Evolutionary conservation across 306 rosid genomes (phyloP).

Genomic region (Canavalia gladiata): DNA sequence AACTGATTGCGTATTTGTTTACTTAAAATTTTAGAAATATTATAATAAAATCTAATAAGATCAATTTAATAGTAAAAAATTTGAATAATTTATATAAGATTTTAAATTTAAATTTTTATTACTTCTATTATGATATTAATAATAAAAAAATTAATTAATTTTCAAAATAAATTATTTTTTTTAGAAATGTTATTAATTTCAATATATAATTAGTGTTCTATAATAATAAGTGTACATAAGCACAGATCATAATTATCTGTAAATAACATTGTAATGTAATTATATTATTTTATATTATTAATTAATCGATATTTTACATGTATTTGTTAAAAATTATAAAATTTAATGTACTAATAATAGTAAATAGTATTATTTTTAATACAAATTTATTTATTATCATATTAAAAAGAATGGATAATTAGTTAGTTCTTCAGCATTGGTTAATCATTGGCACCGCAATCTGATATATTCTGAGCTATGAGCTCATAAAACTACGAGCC

Average conservation of each 20-base stretch:
- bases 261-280: not conserved
- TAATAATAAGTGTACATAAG: not conserved
- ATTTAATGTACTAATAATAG: too few species aligned
- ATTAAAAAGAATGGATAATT: not conserved
- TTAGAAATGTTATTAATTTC: not conserved
- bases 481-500: not conserved
- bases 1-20: not conserved
- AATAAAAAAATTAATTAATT: not conserved
- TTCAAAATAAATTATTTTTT: not conserved
- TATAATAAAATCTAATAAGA: not conserved
- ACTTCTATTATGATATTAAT: too few species aligned
- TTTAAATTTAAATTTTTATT: too few species aligned
- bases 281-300: too few species aligned
- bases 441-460: slow-evolving; percentile 29
- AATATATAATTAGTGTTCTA: not conserved
- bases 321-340: too few species aligned
- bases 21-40: not conserved
- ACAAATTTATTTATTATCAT: too few species aligned
- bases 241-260: not conserved
- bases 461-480: slow-evolving; percentile 18
- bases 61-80: too few species aligned
- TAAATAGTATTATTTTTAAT: too few species aligned
- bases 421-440: not conserved
- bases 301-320: too few species aligned
- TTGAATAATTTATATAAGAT: too few species aligned